Percentiles rank a stretch among this genome's conserved stretches.
Evolutionary conservation across 306 rosid genomes (phyloP).

Genomic region (Inga laurina): DNA sequence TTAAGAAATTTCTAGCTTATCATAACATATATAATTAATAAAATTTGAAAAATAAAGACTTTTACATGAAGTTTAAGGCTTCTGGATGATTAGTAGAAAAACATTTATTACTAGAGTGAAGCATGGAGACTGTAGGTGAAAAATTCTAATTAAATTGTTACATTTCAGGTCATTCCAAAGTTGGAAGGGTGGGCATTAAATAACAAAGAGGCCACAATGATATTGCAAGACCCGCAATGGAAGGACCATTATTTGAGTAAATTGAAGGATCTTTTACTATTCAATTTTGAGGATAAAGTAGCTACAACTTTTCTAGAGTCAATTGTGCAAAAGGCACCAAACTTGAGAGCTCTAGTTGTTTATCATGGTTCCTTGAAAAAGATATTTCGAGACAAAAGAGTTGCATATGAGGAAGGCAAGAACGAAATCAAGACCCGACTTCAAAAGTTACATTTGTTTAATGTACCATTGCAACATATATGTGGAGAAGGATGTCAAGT

Average conservation of each 20-base stretch:
- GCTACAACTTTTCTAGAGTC: neutral
- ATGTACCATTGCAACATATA: neutral
- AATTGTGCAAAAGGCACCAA: neutral
- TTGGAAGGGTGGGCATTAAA: neutral
- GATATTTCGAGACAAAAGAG: neutral
- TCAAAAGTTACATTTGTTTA: rapidly evolving
- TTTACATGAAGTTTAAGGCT: neutral
- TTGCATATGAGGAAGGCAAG: neutral
- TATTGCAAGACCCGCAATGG: neutral
- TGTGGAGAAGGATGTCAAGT: neutral
- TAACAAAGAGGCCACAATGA: neutral
- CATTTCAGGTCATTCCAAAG: neutral
- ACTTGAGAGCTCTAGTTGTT: neutral
- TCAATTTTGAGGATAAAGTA: rapidly evolving
- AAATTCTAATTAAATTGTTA: no score
- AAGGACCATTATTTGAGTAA: neutral
- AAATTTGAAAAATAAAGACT: neutral
- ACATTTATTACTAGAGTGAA: no score
- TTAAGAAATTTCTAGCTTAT: no score
- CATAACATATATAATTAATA: no score
- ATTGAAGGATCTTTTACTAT: neutral
- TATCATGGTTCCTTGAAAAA: neutral
- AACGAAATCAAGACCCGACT: neutral
- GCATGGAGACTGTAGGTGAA: no score
- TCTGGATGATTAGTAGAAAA: no score